Evolutionary conservation across 169 alveolate species (phyloP).

Genomic region (Plasmodium vinckei): DNA sequence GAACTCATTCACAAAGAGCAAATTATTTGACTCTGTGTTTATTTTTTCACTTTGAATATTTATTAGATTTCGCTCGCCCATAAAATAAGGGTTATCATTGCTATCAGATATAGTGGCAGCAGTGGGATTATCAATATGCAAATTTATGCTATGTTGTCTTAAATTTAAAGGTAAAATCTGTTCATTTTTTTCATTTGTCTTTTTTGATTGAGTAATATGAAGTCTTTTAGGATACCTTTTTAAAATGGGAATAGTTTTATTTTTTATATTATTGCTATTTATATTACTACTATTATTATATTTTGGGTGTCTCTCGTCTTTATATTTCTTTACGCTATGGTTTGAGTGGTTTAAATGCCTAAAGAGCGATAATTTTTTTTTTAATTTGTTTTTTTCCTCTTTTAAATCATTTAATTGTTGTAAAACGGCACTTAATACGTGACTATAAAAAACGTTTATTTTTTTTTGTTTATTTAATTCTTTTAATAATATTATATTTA

Average conservation of each 20-base stretch:
- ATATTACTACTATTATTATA: neutral
- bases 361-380: conserved; percentile 41
- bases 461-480: conserved; percentile 60
- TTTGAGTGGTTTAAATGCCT: conserved; percentile 23
- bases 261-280: no score
- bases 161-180: no score
- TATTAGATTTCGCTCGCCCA: conserved; percentile 6
- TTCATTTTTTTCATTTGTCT: no score
- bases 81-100: conserved; percentile 17
- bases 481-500: conserved; percentile 46
- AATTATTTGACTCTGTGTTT: conserved; percentile 16
- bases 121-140: no score
- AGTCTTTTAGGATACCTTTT: no score
- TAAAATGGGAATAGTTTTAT: no score
- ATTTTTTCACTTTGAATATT: conserved; percentile 11
- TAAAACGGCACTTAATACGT: conserved; percentile 28
- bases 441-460: conserved; percentile 62
- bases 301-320: conserved; percentile 8
- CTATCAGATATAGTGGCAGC: neutral
- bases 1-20: conserved; percentile 29
- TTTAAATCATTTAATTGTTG: conserved; percentile 36
- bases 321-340: neutral
- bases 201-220: no score
- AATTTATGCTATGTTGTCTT: no score
- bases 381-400: conserved; percentile 58